Evolutionary conservation across 805 yeast genomes (phyloP).

Genomic region (Lipomyces starkeyi): DNA sequence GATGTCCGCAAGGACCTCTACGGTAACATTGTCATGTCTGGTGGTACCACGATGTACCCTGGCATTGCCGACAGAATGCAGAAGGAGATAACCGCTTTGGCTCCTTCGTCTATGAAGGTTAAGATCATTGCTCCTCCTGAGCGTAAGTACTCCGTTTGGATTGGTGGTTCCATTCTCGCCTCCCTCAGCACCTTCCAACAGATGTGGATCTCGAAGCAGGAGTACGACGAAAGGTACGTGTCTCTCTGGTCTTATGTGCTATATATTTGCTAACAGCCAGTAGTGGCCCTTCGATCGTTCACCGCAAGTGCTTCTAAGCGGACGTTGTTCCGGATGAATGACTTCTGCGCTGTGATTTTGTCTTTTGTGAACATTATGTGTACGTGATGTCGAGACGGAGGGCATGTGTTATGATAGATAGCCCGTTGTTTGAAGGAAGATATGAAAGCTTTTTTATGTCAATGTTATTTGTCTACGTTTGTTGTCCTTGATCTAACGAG

Average conservation of each 20-base stretch:
- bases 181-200: constrained; percentile 99
- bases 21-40: constrained; percentile 99
- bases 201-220: constrained; percentile 99
- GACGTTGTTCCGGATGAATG: not conserved
- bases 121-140: constrained; percentile 99
- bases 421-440: not conserved
- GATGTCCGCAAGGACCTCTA: constrained; percentile 99
- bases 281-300: constrained; percentile 79
- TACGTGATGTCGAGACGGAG: not conserved
- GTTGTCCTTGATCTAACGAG: not conserved
- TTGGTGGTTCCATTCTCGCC: constrained; percentile 99
- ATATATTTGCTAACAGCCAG: not conserved
- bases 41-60: constrained; percentile 99
- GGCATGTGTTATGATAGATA: not conserved
- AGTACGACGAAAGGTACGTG: constrained; percentile 85
- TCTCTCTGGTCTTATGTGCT: not conserved
- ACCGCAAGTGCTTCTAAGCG: not conserved
- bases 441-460: not conserved
- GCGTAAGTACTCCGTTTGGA: constrained; percentile 94
- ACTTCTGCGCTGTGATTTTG: not conserved
- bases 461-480: not conserved
- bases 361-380: not conserved
- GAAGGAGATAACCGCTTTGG: constrained; percentile 99
- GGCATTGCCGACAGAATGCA: constrained; percentile 99
- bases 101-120: constrained; percentile 99